A percentile compares a stretch with the other conserved stretches of the same genome.
Evolutionary conservation across 345 rosid genomes (phyloP).

Genomic region (Populus simonii): DNA sequence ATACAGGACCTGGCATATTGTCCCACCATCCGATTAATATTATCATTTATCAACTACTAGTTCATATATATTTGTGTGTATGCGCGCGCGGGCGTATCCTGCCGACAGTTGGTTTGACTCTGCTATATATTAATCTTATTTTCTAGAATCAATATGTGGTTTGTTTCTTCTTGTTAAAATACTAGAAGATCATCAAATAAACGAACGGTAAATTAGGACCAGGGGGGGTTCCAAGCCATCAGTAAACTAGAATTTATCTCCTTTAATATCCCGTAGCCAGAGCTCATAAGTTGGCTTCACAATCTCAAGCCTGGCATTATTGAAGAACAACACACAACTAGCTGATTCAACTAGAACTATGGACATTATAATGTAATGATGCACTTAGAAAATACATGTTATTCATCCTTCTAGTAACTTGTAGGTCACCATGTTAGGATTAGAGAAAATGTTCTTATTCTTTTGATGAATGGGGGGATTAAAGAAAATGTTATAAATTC

Average conservation of each 20-base stretch:
- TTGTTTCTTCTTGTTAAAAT: conserved; percentile 1
- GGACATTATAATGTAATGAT: not conserved
- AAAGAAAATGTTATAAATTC: not conserved
- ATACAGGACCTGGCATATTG: conserved; percentile 2
- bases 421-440: not conserved
- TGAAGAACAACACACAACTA: not conserved
- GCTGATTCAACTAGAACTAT: not conserved
- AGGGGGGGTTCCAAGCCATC: not conserved
- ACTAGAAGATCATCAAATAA: not conserved
- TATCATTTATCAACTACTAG: not conserved
- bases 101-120: conserved; percentile 11
- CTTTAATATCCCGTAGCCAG: not conserved
- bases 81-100: not conserved
- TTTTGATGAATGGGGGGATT: too few relatives aligned
- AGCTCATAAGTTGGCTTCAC: not conserved
- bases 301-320: not conserved
- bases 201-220: not conserved
- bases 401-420: not conserved
- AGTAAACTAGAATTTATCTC: not conserved
- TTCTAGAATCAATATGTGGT: not conserved
- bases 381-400: not conserved
- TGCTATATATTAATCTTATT: not conserved
- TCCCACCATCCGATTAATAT: not conserved
- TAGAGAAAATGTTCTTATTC: not conserved
- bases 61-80: not conserved